Conservation (phyloP, 495 filamentous ascomycete species). For the Penicillium roqueforti region DNA sequence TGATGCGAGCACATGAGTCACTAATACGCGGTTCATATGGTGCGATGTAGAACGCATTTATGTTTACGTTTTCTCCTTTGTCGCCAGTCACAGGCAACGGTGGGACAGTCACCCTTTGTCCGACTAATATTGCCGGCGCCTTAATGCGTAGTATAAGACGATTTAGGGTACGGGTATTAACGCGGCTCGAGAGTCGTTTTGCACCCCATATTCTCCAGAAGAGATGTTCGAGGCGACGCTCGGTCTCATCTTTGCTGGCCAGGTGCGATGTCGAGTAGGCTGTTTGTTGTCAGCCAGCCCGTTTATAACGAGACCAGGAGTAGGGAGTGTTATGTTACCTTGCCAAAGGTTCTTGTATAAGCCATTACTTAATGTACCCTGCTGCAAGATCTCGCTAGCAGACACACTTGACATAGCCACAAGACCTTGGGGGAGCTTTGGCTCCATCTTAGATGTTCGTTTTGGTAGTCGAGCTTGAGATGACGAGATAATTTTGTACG, state of each 20-base stretch:
- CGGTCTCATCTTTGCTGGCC: constrained; percentile 36
- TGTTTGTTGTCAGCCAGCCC: constrained; percentile 15
- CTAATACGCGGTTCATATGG: neutral
- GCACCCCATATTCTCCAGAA: constrained; percentile 53
- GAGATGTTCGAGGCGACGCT: constrained; percentile 47
- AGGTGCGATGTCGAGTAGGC: constrained; percentile 39
- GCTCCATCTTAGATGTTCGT: constrained; percentile 31
- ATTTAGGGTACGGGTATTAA: constrained; percentile 36
- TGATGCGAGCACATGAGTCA: constrained; percentile 5
- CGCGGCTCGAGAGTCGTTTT: constrained; percentile 19
- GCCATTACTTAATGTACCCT: constrained; percentile 27
- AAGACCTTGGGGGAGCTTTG: constrained; percentile 49
- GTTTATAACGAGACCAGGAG: neutral
- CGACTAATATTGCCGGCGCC: constrained; percentile 11
- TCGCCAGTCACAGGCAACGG: neutral
- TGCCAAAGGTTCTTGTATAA: constrained; percentile 46
- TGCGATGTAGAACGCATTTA: neutral
- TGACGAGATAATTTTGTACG: neutral
- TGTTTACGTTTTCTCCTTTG: constrained; percentile 9
- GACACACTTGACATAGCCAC: constrained; percentile 33
- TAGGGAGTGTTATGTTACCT: constrained; percentile 31
- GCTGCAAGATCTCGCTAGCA: constrained; percentile 20
- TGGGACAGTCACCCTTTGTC: neutral
- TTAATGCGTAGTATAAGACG: constrained; percentile 41
- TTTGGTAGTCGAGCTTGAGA: neutral